phyloP scores from a whole-genome alignment of 75 land plant species.

The Selaginella moellendorffii region DNA sequence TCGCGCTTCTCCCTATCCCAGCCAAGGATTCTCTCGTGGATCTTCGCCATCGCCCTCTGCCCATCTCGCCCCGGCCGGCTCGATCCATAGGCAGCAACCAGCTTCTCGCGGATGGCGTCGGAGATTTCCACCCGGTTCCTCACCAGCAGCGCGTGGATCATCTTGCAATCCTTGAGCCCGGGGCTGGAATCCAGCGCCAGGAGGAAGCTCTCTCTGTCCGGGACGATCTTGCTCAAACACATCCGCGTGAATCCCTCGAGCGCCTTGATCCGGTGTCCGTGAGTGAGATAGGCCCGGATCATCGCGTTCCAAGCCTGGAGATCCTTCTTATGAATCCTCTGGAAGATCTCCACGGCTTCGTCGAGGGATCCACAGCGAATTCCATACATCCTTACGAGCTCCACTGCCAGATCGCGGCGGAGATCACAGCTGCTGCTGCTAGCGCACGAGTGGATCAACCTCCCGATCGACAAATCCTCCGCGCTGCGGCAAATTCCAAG shows the following conservation, averaged over 20 bases:
- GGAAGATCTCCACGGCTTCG: background rate
- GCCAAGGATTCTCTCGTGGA: background rate
- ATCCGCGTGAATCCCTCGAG: background rate
- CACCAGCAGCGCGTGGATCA: background rate
- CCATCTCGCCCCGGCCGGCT: background rate
- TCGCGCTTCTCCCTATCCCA: background rate
- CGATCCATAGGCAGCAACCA: background rate
- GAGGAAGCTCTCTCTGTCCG: background rate
- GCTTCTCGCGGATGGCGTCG: background rate
- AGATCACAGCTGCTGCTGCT: background rate
- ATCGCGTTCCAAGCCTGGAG: background rate
- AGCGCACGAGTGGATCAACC: background rate
- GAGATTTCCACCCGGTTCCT: background rate
- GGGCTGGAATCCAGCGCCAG: background rate
- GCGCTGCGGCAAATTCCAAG: background rate
- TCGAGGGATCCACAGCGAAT: background rate
- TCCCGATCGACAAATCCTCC: background rate
- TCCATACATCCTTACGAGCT: background rate
- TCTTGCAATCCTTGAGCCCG: background rate
- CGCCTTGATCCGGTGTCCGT: background rate
- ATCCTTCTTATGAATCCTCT: background rate
- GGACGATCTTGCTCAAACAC: background rate
- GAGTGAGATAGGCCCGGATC: background rate
- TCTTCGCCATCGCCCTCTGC: background rate
- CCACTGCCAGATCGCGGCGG: background rate